Evolutionary conservation across 1,284 basidiomycete species (phyloP), one percentile per base, ranked within the genome.

Genomic region (Cryptococcus wingfieldii): DNA sequence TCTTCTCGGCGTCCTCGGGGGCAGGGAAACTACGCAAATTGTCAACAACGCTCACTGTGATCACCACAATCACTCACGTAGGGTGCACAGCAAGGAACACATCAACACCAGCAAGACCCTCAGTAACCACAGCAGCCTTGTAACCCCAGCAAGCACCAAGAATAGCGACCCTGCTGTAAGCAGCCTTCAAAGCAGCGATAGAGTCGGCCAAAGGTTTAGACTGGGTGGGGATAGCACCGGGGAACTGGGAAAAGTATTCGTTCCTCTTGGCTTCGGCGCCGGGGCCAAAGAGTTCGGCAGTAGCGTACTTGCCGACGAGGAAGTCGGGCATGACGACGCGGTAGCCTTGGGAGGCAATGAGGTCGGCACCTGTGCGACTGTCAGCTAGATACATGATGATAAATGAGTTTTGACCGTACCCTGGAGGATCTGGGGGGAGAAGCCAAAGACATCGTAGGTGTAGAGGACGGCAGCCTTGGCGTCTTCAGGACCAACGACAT

Each of bases 321-420:
- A 79, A 76, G 65, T 80, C 79, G 47, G 78, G 78, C 71, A 80
- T 76, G 54, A 75, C 63, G n/a, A 79, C 74, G 54, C 70, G 68
- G 56, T 67, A 76, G 54, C 68, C 78, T 54, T 63, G 72, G 38
- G 71, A 74, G 54, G 68, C 67, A 50, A 77, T 63, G 47, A 77
- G 62, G 62, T 77, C 75, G 59, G 75, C 74, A 54, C 72, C 77
- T 72, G 64, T 14, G 18, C 31, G 34, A 2, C 6, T 45, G 4
- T 44, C 43, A 43, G 10, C 34, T 27, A 34, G 18, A n/a, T 52
- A 14, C 10, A 19, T 53, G 18, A 37, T 44, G 53, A 41, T 34
- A 4, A 14, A 19, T 41, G 8, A 50, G 41, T 14, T 38, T 10
- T 10, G 7, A 10, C 66, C 67, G 63, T 67, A 66, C 78, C 79